A percentile compares a stretch with the other conserved stretches of the same genome.
Evolutionary conservation across 1,139 yeast genomes (phyloP).

Genomic region (Debaryomyces udenii): DNA sequence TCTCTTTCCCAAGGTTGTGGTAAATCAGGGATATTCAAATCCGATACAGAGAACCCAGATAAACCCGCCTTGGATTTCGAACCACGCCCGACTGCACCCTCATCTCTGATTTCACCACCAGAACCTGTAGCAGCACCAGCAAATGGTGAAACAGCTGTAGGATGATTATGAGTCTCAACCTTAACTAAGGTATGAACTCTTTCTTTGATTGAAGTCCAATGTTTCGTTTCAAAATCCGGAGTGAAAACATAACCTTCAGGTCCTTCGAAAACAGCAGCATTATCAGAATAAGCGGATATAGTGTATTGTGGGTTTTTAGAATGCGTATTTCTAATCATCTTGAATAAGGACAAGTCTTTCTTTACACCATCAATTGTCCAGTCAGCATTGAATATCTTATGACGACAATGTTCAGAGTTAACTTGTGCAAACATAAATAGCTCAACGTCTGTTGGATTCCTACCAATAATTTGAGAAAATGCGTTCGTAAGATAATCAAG

Average conservation of each 20-base stretch:
- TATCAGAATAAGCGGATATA: conserved; percentile 93
- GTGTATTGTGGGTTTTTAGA: conserved; percentile 78
- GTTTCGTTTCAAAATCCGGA: conserved; percentile 72
- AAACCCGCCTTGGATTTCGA: conserved; percentile 96
- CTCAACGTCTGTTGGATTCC: conserved; percentile 98
- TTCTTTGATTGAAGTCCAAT: conserved; percentile 77
- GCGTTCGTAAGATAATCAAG: conserved; percentile 84
- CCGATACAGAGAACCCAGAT: conserved; percentile 91
- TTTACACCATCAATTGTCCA: conserved; percentile 91
- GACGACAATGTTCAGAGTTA: conserved; percentile 99
- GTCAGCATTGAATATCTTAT: conserved; percentile 96
- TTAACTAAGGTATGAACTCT: conserved; percentile 86
- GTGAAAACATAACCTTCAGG: conserved; percentile 72
- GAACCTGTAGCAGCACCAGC: conserved; percentile 99
- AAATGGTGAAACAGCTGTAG: conserved; percentile 98
- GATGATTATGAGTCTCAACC: conserved; percentile 99
- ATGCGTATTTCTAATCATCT: conserved; percentile 97
- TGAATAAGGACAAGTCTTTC: conserved; percentile 77
- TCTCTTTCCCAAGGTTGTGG: conserved; percentile 92
- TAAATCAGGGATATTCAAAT: conserved; percentile 80
- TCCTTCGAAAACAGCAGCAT: conserved; percentile 97
- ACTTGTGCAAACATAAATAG: conserved; percentile 99
- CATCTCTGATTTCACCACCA: conserved; percentile 99
- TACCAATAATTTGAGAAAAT: conserved; percentile 69
- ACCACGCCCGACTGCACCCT: conserved; percentile 99